Base-by-base conservation (phyloP, 345 rosid species). In the Populus nigra region DNA sequence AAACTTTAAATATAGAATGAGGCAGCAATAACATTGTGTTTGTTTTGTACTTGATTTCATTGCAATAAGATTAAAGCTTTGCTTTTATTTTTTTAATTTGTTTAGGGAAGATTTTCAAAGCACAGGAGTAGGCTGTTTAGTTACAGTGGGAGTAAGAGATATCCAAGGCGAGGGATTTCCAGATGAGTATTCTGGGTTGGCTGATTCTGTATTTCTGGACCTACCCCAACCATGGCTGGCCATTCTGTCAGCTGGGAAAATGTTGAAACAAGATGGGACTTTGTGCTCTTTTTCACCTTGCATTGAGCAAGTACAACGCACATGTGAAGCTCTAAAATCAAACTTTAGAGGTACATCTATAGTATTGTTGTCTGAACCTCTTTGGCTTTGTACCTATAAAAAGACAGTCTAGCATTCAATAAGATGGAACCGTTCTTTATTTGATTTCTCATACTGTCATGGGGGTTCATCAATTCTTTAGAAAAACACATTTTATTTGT, bases 271-370 rank as follows among this genome's bases (percentile, higher is more conserved):
- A 75, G 98, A 93, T 81, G 96, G 92, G 67, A 76, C 88, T 68
- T 57, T 93, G 53, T 96, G 99, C 81, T 92, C 98, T 36, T 96
- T 96, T 87, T 93, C 98, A 29, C 99, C 98, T 13, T 96, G 99
- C 84, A 92, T 93, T 61, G 98, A 96, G 83, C 97, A 96, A 91
- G 98, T 91, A 73, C 97, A 96, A 70, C 93, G 91, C 62, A 83
- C 95, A 31, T 96, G 94, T 80, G 98, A 96, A 85, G 87, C 88
- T 77, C 93, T 93, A 45, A 83, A 77, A 77, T 84, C 87, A 76
- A 82, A 88, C 69, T 93, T 93, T 84, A 91, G 92, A 16, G 97
- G 99, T 92, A 81, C 73, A 29, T 25, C 57, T 43, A 43, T 43
- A 10, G 18, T 69, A 31, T 59, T 33, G 41, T 53, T 29, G 7